Base-by-base conservation (phyloP, 345 rosid species). In the Microcos paniculata region DNA sequence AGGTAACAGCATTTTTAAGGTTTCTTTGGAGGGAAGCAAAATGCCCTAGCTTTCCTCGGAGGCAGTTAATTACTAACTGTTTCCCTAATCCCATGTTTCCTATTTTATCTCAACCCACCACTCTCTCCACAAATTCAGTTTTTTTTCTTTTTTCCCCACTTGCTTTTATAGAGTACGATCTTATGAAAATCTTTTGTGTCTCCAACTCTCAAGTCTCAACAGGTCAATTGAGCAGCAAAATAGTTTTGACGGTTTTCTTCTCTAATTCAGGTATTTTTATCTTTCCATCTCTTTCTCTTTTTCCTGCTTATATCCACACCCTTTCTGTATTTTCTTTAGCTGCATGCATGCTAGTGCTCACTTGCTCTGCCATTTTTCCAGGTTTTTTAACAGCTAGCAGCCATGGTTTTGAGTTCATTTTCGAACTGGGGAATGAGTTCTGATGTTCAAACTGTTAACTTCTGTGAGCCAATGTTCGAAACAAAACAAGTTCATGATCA, bases 361-460 rank as follows among this genome's bases (percentile, higher is more conserved):
- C n/a, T n/a, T n/a, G n/a, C 19, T 19, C 33, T 45, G 4, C 57
- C 26, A 23, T 26, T 30, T 24, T 56, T 26, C 26, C 55, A 14
- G 42, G 7, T 4, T 42, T 55, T 35, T 16, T 58, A 15, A 38
- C 42, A 0, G 45, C 55, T 55, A 61, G 40, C 40, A 35, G 40
- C 18, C 62, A 73, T 73, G 77, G 53, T 30, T 73, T 62, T 30
- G 43, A 73, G 45, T 12, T 62, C 69, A 13, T 73, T n/a, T 28
- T 61, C n/a, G 30, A n/a, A 61, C 69, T 62, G 58, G 33, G 28
- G 56, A 62, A 59, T 7, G 6, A 35, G 6, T 3, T 3, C 70
- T 21, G 74, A 46, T 45, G 13, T 59, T 31, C 69, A 74, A 26
- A 30, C 6, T 14, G 13, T 21, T 46, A 48, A 59, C 57, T 8